Evolutionary conservation across 768 basidiomycete species (phyloP), one percentile per base, ranked within the genome.

Genomic region (Tylopilus rubrobrunneus): DNA sequence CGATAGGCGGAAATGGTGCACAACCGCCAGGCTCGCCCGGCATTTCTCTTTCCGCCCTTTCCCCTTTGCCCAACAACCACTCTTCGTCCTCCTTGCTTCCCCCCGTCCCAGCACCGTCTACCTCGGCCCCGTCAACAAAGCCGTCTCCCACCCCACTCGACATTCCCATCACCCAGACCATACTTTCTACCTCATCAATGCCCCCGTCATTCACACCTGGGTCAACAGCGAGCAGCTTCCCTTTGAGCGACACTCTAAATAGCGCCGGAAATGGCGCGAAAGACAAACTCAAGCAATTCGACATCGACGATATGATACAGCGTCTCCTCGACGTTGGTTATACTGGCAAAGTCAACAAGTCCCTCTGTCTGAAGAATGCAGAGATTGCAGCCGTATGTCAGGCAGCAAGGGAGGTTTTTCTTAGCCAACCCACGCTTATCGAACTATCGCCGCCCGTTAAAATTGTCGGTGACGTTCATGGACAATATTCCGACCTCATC

Each of bases 391-490:
- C 89, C 33, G 88, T 99, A 56, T 99, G 97, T 73, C 83, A 90
- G 59, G 92, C 95, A 31, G 96, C 96, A 28, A 85, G 97, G 47
- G 97, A 98, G 60, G 90, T 98, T 45, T 96, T 98, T 67, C 85
- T 99, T 58, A 85, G 82, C 66, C 97, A 99, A 68, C 97, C 97
- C 9, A 98, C 96, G 4, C 85, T 99, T 60, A 87, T 99, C 67
- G 97, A 99, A 72, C 81, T 99, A 47, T 92, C 89, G 6, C 97
- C 97, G 9, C 96, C 97, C 27, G 97, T 99, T 62, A 99, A 98
- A 81, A 98, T 99, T 59, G 97, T 98, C 17, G 97, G 97, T 27
- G 97, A 99, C 72, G 95, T 98, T 7, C 97, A 99, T 66, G 97
- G 97, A 7, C 97, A 99, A 75, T 99, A 98, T 72, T 92, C 91